Base-by-base conservation (phyloP, 768 basidiomycete genomes). In the Chiua virens region DNA sequence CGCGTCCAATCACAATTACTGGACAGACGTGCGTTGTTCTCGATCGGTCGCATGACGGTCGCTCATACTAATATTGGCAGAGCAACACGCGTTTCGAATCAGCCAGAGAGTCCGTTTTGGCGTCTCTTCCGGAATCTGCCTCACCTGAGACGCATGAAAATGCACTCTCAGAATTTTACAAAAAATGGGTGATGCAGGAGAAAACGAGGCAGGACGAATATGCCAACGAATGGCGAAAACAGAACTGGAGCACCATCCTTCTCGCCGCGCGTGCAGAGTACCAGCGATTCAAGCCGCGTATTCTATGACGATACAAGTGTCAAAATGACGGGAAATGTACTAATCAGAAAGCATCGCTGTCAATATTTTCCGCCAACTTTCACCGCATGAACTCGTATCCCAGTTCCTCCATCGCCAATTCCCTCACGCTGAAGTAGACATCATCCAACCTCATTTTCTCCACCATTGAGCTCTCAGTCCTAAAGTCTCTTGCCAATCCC, bases 1-100 rank as follows among this genome's bases (percentile, higher is more conserved):
- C 60, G 74, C 81, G 21, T 84, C 87, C 61, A 85, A 91, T 54
- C 86, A 92, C 49, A 70, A 75, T 17, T 93, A 90, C 65, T 93
- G 91, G 91, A 68, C 81, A 47, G 85, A 92, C 47, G 91, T 92
- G 63, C 57, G 87, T 60, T 10, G n/a, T 13, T 21, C 21, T 9
- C 20, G 28, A 35, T 39, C 40, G 21, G n/a, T 41, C 32, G 30
- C 7, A 3, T 36, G 30, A 18, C n/a, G n/a, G 10, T 34, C 23
- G 48, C 28, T 25, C 39, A 59, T 42, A 54, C 49, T 54, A 23
- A 8, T 14, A 37, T 42, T 43, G 32, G 30, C 59, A 93, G 91
- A 88, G 81, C 64, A 93, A 93, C 64, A 74, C 77, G 10, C 84
- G 90, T n/a, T 92, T 91, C 63, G 82, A 89, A 62, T 74, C 78